Evolutionary conservation across 805 yeast species (phyloP).

Genomic region (Nakazawaea populi): DNA sequence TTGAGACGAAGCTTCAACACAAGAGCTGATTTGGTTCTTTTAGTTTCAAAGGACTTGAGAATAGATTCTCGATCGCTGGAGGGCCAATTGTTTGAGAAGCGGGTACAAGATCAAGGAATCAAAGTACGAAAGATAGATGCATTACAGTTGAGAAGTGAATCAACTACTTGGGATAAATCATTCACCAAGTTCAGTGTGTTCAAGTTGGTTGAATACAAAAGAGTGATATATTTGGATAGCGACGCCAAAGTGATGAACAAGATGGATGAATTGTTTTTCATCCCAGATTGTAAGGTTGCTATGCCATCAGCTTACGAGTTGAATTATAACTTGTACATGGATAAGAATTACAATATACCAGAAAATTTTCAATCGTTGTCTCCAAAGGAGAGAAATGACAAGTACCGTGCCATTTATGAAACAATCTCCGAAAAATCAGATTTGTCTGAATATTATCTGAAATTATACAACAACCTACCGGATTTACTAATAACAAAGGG

Average conservation of each 20-base stretch:
- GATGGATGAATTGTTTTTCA: conserved; percentile 46
- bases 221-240: conserved; percentile 53
- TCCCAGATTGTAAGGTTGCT: conserved; percentile 41
- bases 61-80: conserved; percentile 1
- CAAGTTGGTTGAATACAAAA: conserved; percentile 39
- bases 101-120: conserved; percentile 17
- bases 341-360: conserved; percentile 2
- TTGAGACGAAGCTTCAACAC: conserved; percentile 30
- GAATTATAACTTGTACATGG: conserved; percentile 20
- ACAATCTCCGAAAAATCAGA: conserved; percentile 2
- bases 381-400: conserved; percentile 2
- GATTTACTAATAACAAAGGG: conserved; percentile 14
- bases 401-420: conserved; percentile 2
- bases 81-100: conserved; percentile 8
- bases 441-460: neutral
- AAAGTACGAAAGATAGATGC: conserved; percentile 22
- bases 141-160: conserved; percentile 15
- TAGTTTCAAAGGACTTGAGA: conserved; percentile 27
- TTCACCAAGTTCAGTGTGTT: conserved; percentile 53
- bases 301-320: conserved; percentile 40
- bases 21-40: conserved; percentile 40
- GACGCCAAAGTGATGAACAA: conserved; percentile 38
- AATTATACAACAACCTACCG: conserved; percentile 34
- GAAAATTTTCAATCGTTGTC: conserved; percentile 12
- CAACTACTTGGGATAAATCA: conserved; percentile 40